phyloP scores from a whole-genome alignment of 2,329 filamentous ascomycete species.

The Reticulascus tulasneorum region DNA sequence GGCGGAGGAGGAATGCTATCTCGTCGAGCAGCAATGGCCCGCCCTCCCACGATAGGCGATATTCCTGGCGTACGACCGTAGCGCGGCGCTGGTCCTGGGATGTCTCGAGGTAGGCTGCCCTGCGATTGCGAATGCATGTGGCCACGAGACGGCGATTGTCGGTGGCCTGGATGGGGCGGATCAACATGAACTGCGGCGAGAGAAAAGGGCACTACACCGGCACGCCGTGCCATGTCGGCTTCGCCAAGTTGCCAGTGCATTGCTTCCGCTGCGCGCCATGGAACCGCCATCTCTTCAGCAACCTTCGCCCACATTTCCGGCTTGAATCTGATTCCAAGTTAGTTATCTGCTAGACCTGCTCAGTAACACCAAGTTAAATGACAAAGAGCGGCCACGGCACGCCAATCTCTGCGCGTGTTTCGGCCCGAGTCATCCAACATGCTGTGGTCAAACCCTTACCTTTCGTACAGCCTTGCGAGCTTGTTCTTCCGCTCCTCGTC shows the following conservation, averaged over 20 bases:
- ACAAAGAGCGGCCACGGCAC: neutral
- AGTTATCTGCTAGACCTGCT: constrained; percentile 1
- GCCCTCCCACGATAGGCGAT: constrained; percentile 27
- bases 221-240: constrained; percentile 86
- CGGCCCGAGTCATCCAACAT: neutral
- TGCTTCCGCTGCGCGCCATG: constrained; percentile 91
- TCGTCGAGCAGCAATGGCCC: constrained; percentile 35
- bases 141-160: constrained; percentile 13
- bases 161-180: constrained; percentile 8
- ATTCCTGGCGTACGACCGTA: constrained; percentile 35
- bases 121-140: constrained; percentile 44
- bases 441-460: constrained; percentile 54
- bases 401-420: neutral
- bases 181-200: constrained; percentile 55
- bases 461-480: constrained; percentile 88
- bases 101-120: constrained; percentile 39
- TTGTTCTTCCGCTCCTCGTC: constrained; percentile 98
- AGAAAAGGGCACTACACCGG: constrained; percentile 80
- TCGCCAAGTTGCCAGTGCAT: constrained; percentile 99
- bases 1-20: constrained; percentile 33
- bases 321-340: constrained; percentile 67
- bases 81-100: constrained; percentile 36
- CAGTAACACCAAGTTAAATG: neutral
- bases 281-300: constrained; percentile 89
- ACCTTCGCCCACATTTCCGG: constrained; percentile 97